Evolutionary conservation across 352 stramenopile genomes (phyloP), one percentile per base, ranked within the genome.

Genomic region (Globisporangium carolinianum): DNA sequence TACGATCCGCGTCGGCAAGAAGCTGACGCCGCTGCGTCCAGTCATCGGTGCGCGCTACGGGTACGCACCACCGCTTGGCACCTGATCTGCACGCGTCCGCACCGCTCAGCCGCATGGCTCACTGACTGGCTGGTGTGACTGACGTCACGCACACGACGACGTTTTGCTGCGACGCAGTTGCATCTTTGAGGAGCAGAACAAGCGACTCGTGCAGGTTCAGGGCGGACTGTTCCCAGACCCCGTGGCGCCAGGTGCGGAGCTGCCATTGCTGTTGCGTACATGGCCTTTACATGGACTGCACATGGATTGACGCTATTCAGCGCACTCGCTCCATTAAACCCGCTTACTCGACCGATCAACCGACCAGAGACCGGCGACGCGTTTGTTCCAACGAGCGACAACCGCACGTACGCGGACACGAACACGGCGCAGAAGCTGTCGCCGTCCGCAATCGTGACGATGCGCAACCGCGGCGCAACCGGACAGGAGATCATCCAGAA

Each of bases 401-500:
- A 95, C 57, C 76, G 82, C 48, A 77, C 79, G 63, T 95, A 95
- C 63, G 73, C 83, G 6, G 85, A 95, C 62, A 91, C 85, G 36
- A 95, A 95, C 67, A 85, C 83, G 50, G 82, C 85, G 46, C 85
- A 95, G 64, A 90, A 82, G 59, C 69, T 95, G 47, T 87, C 75
- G 47, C 67, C 75, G 55, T 71, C 68, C 0, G 79, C 87, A 52
- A 93, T 95, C 58, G 74, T 66, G 0, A 80, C 69, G 18, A 61
- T 95, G 11, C 76, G 82, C 47, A 81, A 90, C 55, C 75, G 70
- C n/a, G 85, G 85, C 24, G 79, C 75, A 1, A 83, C 77, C 0
- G 85, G 85, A 12, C 66, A 89, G 47, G 85, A 91, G 61, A 91
- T 98, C 63, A 96, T 98, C 51, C 73, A 89, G 47, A 88, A 94